phyloP scores from a whole-genome alignment of 2,329 filamentous ascomycete species.

The Colletotrichum sp. region DNA sequence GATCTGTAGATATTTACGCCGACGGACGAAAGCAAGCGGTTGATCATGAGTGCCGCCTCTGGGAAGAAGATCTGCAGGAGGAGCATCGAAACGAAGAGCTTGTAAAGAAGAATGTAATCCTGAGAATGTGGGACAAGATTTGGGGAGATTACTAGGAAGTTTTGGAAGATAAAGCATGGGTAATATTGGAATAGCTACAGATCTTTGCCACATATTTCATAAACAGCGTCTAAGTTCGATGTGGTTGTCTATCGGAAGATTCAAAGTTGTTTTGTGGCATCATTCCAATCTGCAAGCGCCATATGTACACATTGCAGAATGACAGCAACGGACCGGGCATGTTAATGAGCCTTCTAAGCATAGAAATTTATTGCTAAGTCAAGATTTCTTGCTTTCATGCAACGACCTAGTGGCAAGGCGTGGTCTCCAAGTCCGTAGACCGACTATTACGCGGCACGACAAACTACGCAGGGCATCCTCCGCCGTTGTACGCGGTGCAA shows the following conservation, averaged over 20 bases:
- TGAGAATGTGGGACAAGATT: slow-evolving; percentile 41
- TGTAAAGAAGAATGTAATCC: slow-evolving; percentile 36
- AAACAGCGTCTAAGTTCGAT: no score
- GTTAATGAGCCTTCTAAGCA: neutral
- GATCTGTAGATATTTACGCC: slow-evolving; percentile 65
- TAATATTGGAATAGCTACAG: neutral
- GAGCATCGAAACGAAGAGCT: slow-evolving; percentile 44
- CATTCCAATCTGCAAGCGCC: neutral
- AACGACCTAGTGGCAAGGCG: neutral
- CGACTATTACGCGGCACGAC: neutral
- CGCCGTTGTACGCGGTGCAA: neutral
- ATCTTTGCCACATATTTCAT: neutral
- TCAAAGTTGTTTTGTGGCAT: neutral
- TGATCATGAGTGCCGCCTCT: slow-evolving; percentile 55
- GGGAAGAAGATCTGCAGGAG: slow-evolving; percentile 50
- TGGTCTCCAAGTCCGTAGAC: neutral
- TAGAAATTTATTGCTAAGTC: neutral
- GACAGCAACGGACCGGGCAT: neutral
- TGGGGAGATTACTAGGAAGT: slow-evolving; percentile 27
- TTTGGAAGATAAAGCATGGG: neutral
- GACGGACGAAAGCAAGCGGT: slow-evolving; percentile 64
- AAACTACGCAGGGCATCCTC: neutral
- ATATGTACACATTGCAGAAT: neutral
- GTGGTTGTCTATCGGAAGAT: neutral
- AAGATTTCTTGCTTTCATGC: neutral